Base-by-base conservation (phyloP, 331 rosid species). In the Malus hybrid region DNA sequence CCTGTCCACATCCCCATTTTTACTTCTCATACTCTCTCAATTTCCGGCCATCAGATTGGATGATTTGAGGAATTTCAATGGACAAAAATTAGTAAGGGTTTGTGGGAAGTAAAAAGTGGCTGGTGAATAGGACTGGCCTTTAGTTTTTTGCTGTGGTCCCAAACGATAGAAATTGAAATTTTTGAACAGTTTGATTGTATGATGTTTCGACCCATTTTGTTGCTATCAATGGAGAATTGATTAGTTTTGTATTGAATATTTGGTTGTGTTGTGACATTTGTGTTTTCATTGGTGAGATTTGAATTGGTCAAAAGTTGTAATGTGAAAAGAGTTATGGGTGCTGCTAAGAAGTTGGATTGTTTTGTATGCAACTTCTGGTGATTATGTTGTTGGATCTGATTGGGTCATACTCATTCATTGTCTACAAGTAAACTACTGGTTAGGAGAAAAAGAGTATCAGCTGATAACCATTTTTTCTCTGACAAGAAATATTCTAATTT, bases 231-330 rank as follows among this genome's bases (percentile, higher is more conserved):
- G 66, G 65, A 22, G 6, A 48, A 64, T 27, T 33, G 65, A 55
- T 57, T 34, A 19, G 50, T 56, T 44, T 55, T 67, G 57, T 33
- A 20, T 4, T 55, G 54, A 19, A 52, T n/a, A 14, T 24, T 71
- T 39, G 36, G 48, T 34, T 39, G 12, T 9, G 46, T 39, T 34
- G 54, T 54, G n/a, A 56, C 20, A 28, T 6, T 22, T 67, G 59
- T 79, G 12, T 39, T 39, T 39, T 57, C 34, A 59, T 48, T 66
- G 65, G 20, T 55, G 73, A 56, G 15, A 31, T 67, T 74, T 57
- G 74, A 73, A 29, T 79, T 60, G 71, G 50, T 50, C 65, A 60
- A 33, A 66, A 32, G 56, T 68, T 27, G 48, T 73, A 31, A 68
- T 31, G 34, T 8, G 63, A 36, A 44, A 74, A 10, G 62, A 70